Evolutionary conservation across 2,329 filamentous ascomycete species (phyloP), one percentile per base, ranked within the genome.

Genomic region (Fusarium sacchari): DNA sequence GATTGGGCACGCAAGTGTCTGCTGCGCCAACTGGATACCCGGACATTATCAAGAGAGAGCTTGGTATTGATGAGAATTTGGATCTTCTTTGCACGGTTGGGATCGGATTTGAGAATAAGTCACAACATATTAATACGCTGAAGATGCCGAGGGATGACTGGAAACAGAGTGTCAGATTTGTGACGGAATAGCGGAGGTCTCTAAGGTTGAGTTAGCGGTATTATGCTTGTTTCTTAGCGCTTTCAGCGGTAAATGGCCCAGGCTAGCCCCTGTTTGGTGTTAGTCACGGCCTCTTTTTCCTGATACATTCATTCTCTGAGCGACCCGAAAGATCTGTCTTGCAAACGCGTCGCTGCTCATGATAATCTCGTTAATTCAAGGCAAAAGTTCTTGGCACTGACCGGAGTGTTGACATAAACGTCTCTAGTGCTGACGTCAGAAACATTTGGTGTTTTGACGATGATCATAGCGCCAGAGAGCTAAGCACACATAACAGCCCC

Each of bases 91-190:
- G 64, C 15, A 58, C 55, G 1, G 44, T 72, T 4, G 69, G 63
- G 2, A 55, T 72, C 8, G 68, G 64, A 3, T 72, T 68, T 12
- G 68, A 72, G 49, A 71, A 71, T 3, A 40, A 60, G 39, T 64
- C 57, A 1, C 64, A 62, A 18, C 61, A 52, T 26, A 62, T 71
- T 0, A 71, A 67, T 24, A 53, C 39, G 7, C 14, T 71, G 11
- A 71, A 71, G 44, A 71, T 71, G 68, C 61, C 68, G 3, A 71
- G 67, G 20, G 42, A 71, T 11, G 53, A 65, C 3, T 70, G 60
- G 67, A 69, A 69, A 34, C 43, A 70, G 36, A 70, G 28, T 13
- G 55, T 58, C 14, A 55, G 6, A n/a, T 44, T 71, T 39, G 44
- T 61, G 17, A 7, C 57, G 10, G 34, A 61, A 14, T 58, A 53